Evolutionary conservation across 2,329 filamentous ascomycete species (phyloP), one percentile per base, ranked within the genome.

Genomic region (Davidsoniella australis): DNA sequence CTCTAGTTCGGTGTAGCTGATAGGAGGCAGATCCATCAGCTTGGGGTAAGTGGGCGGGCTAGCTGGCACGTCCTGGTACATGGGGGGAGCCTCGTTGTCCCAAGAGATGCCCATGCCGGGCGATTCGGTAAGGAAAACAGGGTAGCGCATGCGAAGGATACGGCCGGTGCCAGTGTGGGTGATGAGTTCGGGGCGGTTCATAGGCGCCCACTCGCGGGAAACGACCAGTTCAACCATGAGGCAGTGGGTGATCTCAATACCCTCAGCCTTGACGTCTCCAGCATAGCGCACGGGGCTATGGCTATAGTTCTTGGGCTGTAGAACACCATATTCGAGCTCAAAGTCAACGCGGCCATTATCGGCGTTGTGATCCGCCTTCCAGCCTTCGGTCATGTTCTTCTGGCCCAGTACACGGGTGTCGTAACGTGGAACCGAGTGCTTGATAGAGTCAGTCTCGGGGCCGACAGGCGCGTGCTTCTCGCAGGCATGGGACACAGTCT

Each of bases 221-320:
- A 98, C 87, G 45, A 96, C 87, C 68, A 96, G 78, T 66, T 98
- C 89, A 51, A 96, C 75, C 58, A 94, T 77, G 41, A 98, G 75
- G 59, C 82, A 80, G 69, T 98, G 89, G 47, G 78, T 78, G 51
- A 94, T 78, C 58, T 82, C 78, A 56, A 86, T 78, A 48, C 86
- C 86, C 58, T 82, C 80, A 46, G 73, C 67, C 57, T 83, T 82
- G 60, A 84, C 72, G 60, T 93, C 85, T 68, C 87, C 94, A 20
- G 82, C 74, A 37, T 82, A 81, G 60, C 80, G 77, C 23, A 51
- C 41, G 16, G 45, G 51, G 26, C 50, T 17, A n/a, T 50, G 49
- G 42, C 26, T 26, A 33, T 49, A 42, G 18, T 49, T 46, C 37
- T 40, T 48, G 18, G 46, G 23, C 38, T 54, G 51, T 9, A 53